Conservation (phyloP, 352 stramenopile genomes). For the Sclerospora graminicola region DNA sequence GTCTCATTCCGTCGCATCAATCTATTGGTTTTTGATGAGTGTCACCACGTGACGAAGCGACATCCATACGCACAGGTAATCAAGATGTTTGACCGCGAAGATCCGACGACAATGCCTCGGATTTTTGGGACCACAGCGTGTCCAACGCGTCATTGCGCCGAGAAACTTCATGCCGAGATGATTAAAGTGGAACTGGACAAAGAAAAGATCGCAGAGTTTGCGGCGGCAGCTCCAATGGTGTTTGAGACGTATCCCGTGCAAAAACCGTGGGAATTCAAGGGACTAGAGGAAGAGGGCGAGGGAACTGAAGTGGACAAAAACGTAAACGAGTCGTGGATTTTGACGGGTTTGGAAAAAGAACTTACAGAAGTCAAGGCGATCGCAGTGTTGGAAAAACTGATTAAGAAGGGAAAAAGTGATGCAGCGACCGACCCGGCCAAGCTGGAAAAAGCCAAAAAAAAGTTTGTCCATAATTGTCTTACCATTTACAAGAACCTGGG, state of each 20-base stretch:
- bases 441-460: conserved; percentile 36
- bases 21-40: conserved; percentile 87
- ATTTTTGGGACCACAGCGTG: conserved; percentile 84
- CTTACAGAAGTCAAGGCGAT: conserved; percentile 38
- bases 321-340: conserved; percentile 15
- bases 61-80: conserved; percentile 86
- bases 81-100: conserved; percentile 59
- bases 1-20: conserved; percentile 68
- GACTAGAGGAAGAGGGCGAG: conserved; percentile 3
- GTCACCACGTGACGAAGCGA: conserved; percentile 82
- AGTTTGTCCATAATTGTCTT: conserved; percentile 47
- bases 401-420: conserved; percentile 42
- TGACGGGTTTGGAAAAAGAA: conserved; percentile 30
- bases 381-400: conserved; percentile 33
- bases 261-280: conserved; percentile 12
- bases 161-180: conserved; percentile 56
- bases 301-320: neutral
- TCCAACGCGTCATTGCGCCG: conserved; percentile 57
- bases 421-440: conserved; percentile 24
- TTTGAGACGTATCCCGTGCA: conserved; percentile 49
- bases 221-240: conserved; percentile 52
- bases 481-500: conserved; percentile 55
- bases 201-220: conserved; percentile 45
- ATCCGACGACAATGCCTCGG: conserved; percentile 28
- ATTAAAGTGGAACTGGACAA: conserved; percentile 58